phyloP scores from a whole-genome alignment of 2,329 filamentous ascomycete genomes.

The Gyromitra esculenta region DNA sequence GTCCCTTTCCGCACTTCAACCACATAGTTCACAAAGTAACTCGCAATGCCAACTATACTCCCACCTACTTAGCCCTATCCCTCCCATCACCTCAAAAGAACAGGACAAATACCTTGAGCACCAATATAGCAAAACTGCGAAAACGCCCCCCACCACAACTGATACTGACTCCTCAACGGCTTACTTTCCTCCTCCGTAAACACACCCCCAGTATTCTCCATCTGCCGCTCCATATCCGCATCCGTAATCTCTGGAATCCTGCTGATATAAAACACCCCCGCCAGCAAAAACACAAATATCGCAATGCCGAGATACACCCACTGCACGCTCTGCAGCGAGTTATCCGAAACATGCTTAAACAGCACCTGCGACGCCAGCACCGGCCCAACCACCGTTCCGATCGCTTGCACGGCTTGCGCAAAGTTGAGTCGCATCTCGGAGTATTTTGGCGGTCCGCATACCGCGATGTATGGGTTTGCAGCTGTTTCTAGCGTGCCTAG shows the following conservation, averaged over 20 bases:
- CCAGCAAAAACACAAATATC: constrained; percentile 68
- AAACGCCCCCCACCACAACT: constrained; percentile 70
- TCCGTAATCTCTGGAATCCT: constrained; percentile 67
- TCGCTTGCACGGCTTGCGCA: constrained; percentile 69
- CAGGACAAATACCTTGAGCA: constrained; percentile 62
- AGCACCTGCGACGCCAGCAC: constrained; percentile 71
- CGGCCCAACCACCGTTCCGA: constrained; percentile 67
- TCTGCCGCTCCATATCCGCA: constrained; percentile 70
- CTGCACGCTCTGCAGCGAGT: constrained; percentile 69
- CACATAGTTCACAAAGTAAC: constrained; percentile 68
- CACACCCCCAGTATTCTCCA: constrained; percentile 61
- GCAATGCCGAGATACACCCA: constrained; percentile 73
- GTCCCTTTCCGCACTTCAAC: constrained; percentile 61
- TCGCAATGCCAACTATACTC: constrained; percentile 59
- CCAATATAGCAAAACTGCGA: constrained; percentile 73
- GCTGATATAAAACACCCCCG: constrained; percentile 69
- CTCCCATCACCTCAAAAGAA: constrained; percentile 63
- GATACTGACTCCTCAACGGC: constrained; percentile 69
- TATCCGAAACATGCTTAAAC: constrained; percentile 67
- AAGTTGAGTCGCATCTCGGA: constrained; percentile 70
- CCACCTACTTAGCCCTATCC: not conserved
- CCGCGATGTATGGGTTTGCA: constrained; percentile 66
- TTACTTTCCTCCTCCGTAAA: constrained; percentile 62
- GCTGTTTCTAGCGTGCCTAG: constrained; percentile 68
- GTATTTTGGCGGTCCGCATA: constrained; percentile 70